Evolutionary conservation across 768 basidiomycete genomes (phyloP), one percentile per base, ranked within the genome.

Genomic region (Tulasnella sp.): DNA sequence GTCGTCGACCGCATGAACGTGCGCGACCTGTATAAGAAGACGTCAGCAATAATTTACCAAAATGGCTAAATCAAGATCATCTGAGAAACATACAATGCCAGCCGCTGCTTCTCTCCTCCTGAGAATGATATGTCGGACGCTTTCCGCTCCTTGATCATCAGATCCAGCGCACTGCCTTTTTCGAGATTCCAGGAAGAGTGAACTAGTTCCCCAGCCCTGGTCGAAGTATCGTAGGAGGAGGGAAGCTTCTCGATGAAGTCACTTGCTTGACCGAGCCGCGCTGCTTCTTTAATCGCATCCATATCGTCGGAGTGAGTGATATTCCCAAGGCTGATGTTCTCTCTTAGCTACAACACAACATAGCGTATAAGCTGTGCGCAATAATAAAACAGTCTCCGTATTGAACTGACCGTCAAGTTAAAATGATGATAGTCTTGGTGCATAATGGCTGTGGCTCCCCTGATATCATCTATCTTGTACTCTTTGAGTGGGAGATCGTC

Each of bases 1-100:
- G 70, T 73, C 0, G 70, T 68, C 21, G 76, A 63, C 1, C 75
- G 71, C 71, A 75, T 73, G 65, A 76, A 76, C 3, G 72, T 72
- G 29, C 75, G 70, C 1, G 75, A 71, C 44, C 65, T 61, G 41
- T 15, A 42, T 21, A n/a, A 21, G 29, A 7, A 49, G 52, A 51
- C 67, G 45, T 52, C 27, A 32, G 7, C 42, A 21, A 4, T 10
- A 17, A 44, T 5, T 8, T 23, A 21, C 42, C 54, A 15, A 15
- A n/a, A n/a, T n/a, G n/a, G n/a, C n/a, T 9, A 52, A 15, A 56
- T 44, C 17, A 15, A 21, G 54, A 52, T 38, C 15, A 38, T 10
- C 9, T 7, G 8, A 11, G 7, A 5, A 9, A 56, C 54, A 52
- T 34, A 61, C 51, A 61, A 64, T 4, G 71, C 72, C 0, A 73